phyloP scores from a whole-genome alignment of 2,329 filamentous ascomycete species.

The Colletotrichum gigasporum region DNA sequence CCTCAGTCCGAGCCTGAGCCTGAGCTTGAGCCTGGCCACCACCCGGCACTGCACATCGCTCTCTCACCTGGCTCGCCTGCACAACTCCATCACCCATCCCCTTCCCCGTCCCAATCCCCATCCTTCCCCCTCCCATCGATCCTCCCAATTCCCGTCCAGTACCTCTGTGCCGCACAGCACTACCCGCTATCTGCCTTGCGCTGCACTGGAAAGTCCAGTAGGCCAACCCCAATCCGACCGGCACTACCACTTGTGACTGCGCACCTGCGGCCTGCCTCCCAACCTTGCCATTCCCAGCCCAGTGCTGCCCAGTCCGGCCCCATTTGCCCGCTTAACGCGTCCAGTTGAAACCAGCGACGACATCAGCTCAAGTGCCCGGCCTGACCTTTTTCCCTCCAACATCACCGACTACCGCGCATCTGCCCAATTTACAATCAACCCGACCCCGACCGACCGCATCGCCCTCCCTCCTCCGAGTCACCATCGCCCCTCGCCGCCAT shows the following conservation, averaged over 20 bases:
- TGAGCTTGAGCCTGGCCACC: constrained; percentile 12
- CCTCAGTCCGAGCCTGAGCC: neutral
- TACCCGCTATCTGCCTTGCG: neutral
- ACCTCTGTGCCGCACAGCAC: neutral
- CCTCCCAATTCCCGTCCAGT: neutral
- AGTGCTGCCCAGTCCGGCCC: constrained; percentile 14
- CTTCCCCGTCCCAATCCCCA: neutral
- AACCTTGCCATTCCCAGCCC: constrained; percentile 20
- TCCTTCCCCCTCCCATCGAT: neutral
- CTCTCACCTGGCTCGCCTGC: neutral
- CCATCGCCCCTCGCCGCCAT: constrained; percentile 46
- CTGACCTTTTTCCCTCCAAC: constrained; percentile 24
- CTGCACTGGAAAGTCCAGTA: too few relatives aligned
- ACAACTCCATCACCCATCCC: neutral
- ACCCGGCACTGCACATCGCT: neutral
- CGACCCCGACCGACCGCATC: constrained; percentile 13
- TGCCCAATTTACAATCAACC: constrained; percentile 7
- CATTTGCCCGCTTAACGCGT: constrained; percentile 32
- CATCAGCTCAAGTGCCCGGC: constrained; percentile 29
- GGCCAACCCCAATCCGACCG: neutral
- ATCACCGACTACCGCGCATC: constrained; percentile 26
- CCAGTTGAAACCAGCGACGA: constrained; percentile 29
- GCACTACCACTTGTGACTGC: constrained; percentile 10
- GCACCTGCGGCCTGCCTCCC: constrained; percentile 11
- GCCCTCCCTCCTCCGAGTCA: constrained; percentile 9